Conservation (phyloP, 2,329 filamentous ascomycete genomes). For the Venturia effusa region DNA sequence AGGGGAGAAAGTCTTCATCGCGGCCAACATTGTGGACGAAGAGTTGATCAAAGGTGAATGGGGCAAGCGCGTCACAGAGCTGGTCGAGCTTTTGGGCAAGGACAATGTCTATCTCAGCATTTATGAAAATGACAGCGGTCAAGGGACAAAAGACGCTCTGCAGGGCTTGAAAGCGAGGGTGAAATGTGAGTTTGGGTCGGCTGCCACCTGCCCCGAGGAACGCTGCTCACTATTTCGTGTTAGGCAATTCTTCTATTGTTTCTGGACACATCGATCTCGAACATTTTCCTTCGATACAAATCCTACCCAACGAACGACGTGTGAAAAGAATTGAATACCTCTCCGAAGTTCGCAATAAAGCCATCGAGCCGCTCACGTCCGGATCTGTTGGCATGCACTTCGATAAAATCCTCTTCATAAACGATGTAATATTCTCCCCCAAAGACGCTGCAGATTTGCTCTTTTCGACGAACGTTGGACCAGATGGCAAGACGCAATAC, state of each 20-base stretch:
- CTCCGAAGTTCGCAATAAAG: slow-evolving; percentile 61
- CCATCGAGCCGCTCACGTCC: slow-evolving; percentile 47
- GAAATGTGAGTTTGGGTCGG: slow-evolving; percentile 23
- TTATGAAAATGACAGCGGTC: slow-evolving; percentile 53
- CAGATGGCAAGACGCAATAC: slow-evolving; percentile 43
- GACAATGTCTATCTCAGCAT: slow-evolving; percentile 52
- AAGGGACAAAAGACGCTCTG: slow-evolving; percentile 40
- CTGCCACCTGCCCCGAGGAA: not conserved
- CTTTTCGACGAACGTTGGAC: slow-evolving; percentile 49
- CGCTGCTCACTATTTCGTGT: not conserved
- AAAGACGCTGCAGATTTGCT: slow-evolving; percentile 49
- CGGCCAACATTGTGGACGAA: slow-evolving; percentile 52
- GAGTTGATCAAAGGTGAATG: slow-evolving; percentile 45
- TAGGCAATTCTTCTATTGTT: slow-evolving; percentile 33
- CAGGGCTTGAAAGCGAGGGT: slow-evolving; percentile 34
- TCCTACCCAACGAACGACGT: slow-evolving; percentile 48
- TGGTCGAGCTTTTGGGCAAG: slow-evolving; percentile 47
- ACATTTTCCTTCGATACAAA: slow-evolving; percentile 45
- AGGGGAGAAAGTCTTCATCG: slow-evolving; percentile 51
- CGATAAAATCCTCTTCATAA: slow-evolving; percentile 50
- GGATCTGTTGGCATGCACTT: slow-evolving; percentile 39
- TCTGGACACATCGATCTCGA: slow-evolving; percentile 47
- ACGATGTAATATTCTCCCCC: slow-evolving; percentile 56
- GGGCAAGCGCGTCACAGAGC: slow-evolving; percentile 42
- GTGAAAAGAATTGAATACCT: slow-evolving; percentile 65